phyloP scores from a whole-genome alignment of 768 basidiomycete genomes.

The Paxillus involutus region DNA sequence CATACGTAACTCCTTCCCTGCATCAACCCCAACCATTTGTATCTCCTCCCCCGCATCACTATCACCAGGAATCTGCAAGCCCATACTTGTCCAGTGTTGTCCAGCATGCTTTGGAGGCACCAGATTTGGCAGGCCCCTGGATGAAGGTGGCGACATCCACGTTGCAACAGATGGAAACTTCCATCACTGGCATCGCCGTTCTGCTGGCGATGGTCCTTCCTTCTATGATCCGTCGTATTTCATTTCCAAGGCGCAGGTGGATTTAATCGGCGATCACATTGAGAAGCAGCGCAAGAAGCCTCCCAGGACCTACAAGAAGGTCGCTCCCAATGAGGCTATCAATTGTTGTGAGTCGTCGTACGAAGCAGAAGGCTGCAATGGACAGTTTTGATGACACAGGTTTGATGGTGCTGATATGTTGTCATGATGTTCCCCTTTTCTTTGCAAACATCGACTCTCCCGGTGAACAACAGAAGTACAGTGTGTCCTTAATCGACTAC shows the following conservation, averaged over 20 bases:
- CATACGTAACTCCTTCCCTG: too few species aligned
- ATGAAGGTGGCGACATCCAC: slow-evolving; percentile 35
- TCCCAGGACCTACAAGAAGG: background rate
- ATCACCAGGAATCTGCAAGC: background rate
- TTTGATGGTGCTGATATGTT: slow-evolving; percentile 38
- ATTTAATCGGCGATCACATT: slow-evolving; percentile 30
- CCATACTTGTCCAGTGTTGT: slow-evolving; percentile 20
- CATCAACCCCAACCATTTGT: too few species aligned
- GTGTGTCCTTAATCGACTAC: slow-evolving; percentile 32
- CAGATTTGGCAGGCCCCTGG: slow-evolving; percentile 4
- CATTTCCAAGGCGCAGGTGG: slow-evolving; percentile 33
- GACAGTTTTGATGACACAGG: slow-evolving; percentile 33
- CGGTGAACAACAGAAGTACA: slow-evolving; percentile 41
- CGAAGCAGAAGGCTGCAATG: slow-evolving; percentile 21
- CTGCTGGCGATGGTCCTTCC: slow-evolving; percentile 30
- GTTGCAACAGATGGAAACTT: slow-evolving; percentile 40
- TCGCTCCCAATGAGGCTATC: slow-evolving; percentile 34
- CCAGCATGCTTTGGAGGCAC: slow-evolving; percentile 30
- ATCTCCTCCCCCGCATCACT: too few species aligned
- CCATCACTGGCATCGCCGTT: slow-evolving; percentile 33
- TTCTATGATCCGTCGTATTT: slow-evolving; percentile 34
- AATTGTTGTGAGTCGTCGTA: slow-evolving; percentile 34
- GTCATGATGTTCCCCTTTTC: slow-evolving; percentile 40
- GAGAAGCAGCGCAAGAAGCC: background rate
- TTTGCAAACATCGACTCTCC: slow-evolving; percentile 35